Evolutionary conservation across 169 alveolate genomes (phyloP).

Genomic region (Eimeria brunetti): DNA sequence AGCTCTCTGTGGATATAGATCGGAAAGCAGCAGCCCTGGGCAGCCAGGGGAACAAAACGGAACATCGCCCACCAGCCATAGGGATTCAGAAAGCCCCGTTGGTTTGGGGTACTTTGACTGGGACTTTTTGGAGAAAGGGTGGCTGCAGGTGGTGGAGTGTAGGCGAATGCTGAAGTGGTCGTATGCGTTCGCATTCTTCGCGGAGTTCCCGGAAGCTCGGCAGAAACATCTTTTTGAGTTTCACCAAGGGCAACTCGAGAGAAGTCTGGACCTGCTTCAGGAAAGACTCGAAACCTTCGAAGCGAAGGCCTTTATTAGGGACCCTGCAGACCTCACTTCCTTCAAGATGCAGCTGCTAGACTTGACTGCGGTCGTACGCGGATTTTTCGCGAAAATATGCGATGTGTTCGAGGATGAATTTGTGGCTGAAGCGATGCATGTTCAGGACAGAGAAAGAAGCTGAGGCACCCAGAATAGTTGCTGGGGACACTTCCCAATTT

Average conservation of each 20-base stretch:
- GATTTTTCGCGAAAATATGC: conserved; percentile 75
- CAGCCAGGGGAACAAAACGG: conserved; percentile 25
- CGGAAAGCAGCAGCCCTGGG: conserved; percentile 43
- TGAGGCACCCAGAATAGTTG: neutral
- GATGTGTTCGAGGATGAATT: conserved; percentile 78
- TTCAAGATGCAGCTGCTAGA: conserved; percentile 74
- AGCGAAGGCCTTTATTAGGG: conserved; percentile 35
- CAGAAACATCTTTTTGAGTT: conserved; percentile 78
- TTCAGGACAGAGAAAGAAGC: conserved; percentile 48
- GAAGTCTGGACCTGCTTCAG: conserved; percentile 78
- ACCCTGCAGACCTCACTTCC: conserved; percentile 50
- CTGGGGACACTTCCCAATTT: conserved; percentile 3
- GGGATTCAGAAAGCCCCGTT: conserved; percentile 17
- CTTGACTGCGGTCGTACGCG: conserved; percentile 75
- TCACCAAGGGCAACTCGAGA: conserved; percentile 81
- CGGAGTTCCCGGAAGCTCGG: conserved; percentile 24
- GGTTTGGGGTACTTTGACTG: conserved; percentile 73
- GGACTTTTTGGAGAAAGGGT: conserved; percentile 77
- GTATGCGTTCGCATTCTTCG: conserved; percentile 78
- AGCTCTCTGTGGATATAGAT: neutral
- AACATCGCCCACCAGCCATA: neutral
- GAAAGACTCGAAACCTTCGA: conserved; percentile 57
- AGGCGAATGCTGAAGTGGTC: conserved; percentile 81
- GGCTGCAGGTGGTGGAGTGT: conserved; percentile 76
- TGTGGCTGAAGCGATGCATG: conserved; percentile 54